Percentiles rank a stretch among this genome's conserved stretches.
Evolutionary conservation across 2,329 filamentous ascomycete species (phyloP).

Genomic region (Graphiopsis chlorocephala): DNA sequence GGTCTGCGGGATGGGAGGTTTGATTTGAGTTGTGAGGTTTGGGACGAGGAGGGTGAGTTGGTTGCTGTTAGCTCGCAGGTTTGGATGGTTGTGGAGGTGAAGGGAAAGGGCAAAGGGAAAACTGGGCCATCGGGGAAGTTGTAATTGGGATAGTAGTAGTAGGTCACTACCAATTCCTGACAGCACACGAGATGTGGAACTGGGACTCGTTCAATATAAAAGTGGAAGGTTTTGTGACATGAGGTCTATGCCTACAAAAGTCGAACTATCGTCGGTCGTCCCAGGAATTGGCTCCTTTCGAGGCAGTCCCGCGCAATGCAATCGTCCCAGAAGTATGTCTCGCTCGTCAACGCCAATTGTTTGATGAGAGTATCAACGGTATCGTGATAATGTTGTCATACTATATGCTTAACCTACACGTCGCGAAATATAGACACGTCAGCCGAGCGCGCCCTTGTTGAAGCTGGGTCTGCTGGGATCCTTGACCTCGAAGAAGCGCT

Average conservation of each 20-base stretch:
- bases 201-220: neutral
- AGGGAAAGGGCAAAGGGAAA: neutral
- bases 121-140: constrained; percentile 8
- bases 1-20: constrained; percentile 22
- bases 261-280: neutral
- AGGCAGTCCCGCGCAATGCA: neutral
- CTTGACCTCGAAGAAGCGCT: constrained; percentile 65
- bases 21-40: constrained; percentile 23
- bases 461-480: constrained; percentile 28
- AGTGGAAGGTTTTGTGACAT: neutral
- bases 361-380: neutral
- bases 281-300: neutral
- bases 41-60: constrained; percentile 20
- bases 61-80: constrained; percentile 20
- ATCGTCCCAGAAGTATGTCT: neutral
- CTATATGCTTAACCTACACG: constrained; percentile 40
- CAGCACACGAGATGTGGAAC: neutral
- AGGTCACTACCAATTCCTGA: neutral
- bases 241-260: too few relatives aligned
- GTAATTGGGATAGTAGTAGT: neutral
- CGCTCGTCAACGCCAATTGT: neutral
- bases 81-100: constrained; percentile 21
- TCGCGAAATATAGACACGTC: constrained; percentile 19
- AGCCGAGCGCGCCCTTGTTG: constrained; percentile 31
- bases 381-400: constrained; percentile 25